phyloP scores from a whole-genome alignment of 1,284 basidiomycete genomes.

The Rhodotorula sp. region DNA sequence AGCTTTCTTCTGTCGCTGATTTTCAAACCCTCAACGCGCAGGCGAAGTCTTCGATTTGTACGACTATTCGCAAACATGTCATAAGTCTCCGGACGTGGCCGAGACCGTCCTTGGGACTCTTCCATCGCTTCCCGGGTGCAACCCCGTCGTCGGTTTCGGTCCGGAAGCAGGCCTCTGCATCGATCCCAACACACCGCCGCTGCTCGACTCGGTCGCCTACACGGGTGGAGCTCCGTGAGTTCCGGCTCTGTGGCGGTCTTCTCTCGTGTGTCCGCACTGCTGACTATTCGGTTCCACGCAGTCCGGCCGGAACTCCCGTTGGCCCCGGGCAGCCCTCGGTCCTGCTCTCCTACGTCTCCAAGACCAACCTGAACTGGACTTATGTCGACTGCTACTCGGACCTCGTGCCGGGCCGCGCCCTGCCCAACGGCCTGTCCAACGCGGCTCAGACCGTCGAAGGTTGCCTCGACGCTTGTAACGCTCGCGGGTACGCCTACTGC shows the following conservation, averaged over 20 bases:
- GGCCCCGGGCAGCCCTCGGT: slow-evolving; percentile 14
- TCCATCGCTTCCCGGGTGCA: slow-evolving; percentile 45
- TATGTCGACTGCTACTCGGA: slow-evolving; percentile 36
- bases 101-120: slow-evolving; percentile 44
- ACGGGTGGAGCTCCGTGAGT: slow-evolving; percentile 13
- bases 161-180: slow-evolving; percentile 34
- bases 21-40: slow-evolving; percentile 25
- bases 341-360: slow-evolving; percentile 12
- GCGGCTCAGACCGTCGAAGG: slow-evolving; percentile 21
- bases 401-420: slow-evolving; percentile 16
- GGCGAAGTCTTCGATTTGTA: slow-evolving; percentile 36
- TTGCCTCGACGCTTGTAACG: slow-evolving; percentile 25
- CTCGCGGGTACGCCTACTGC: slow-evolving; percentile 16
- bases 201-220: slow-evolving; percentile 20
- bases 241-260: no score
- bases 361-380: not conserved
- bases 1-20: slow-evolving; percentile 38
- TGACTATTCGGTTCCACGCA: not conserved
- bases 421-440: slow-evolving; percentile 22
- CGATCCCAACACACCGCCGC: not conserved
- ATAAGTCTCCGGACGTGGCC: slow-evolving; percentile 49
- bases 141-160: slow-evolving; percentile 43
- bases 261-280: no score
- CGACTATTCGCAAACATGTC: slow-evolving; percentile 44
- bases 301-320: slow-evolving; percentile 19